Conservation (phyloP, 179 eudicot species). For the Camellia oleifera region DNA sequence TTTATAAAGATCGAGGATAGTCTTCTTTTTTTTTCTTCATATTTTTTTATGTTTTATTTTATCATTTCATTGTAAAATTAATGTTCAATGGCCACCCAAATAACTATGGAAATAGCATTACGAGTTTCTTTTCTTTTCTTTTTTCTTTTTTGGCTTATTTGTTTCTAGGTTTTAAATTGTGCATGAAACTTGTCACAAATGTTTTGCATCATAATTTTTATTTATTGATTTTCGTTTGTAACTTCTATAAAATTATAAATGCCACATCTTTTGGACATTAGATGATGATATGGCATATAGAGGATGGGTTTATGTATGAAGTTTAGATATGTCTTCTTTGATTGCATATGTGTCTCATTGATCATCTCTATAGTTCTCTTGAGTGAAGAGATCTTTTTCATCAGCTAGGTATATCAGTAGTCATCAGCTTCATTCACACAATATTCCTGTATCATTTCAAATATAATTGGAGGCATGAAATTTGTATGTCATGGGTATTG, state of each 20-base stretch:
- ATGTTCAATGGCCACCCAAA: not conserved
- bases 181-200: not conserved
- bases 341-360: slow-evolving; percentile 10
- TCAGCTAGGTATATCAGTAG: not conserved
- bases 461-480: not conserved
- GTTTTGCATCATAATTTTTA: not conserved
- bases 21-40: not conserved
- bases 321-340: not conserved
- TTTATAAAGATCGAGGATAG: not conserved
- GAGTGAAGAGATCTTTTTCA: not conserved
- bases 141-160: not conserved
- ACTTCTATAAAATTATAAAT: not conserved
- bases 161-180: not conserved
- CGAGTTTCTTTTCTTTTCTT: not conserved
- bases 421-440: not conserved
- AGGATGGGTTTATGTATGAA: not conserved
- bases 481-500: slow-evolving; percentile 1
- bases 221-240: not conserved
- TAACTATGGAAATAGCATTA: not conserved
- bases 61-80: not conserved
- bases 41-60: too few species aligned
- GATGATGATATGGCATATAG: not conserved
- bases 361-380: not conserved
- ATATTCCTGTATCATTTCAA: not conserved
- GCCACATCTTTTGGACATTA: not conserved